These are phyloP conservation scores for Heterobasidion irregulare DNA, from an alignment of 1,284 basidiomycete species.

Conservation along the genomic window DNA sequence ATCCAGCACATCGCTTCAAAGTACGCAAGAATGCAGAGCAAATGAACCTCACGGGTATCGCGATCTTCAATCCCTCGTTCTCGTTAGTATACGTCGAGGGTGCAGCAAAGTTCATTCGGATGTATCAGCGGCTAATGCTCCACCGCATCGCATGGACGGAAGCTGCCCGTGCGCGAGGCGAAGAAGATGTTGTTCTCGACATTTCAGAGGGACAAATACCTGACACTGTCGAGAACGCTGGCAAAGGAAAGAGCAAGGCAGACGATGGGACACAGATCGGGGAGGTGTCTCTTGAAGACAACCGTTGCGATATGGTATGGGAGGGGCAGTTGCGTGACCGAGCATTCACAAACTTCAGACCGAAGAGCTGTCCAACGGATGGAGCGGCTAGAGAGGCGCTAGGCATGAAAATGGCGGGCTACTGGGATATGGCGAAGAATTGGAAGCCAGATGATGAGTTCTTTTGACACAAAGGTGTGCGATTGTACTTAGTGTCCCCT, in stretches of 20 bases:
- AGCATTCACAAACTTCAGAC: constrained; percentile 75
- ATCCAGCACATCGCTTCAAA: constrained; percentile 93
- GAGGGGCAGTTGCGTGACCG: constrained; percentile 85
- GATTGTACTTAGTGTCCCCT: neutral
- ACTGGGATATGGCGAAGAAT: constrained; percentile 94
- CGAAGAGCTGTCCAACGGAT: constrained; percentile 83
- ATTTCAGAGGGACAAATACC: constrained; percentile 35
- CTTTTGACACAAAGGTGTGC: neutral
- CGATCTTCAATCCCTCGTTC: constrained; percentile 86
- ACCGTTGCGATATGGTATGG: constrained; percentile 89
- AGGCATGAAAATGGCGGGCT: constrained; percentile 75
- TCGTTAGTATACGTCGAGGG: constrained; percentile 94
- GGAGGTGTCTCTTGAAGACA: constrained; percentile 61
- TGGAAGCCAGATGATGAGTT: constrained; percentile 69
- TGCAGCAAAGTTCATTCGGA: constrained; percentile 76
- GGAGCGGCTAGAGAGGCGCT: constrained; percentile 77
- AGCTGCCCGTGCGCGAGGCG: constrained; percentile 71
- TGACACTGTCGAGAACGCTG: constrained; percentile 18
- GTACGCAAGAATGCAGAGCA: constrained; percentile 95
- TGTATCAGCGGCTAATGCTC: constrained; percentile 86
- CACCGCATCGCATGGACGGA: constrained; percentile 94
- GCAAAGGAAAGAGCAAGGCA: constrained; percentile 24
- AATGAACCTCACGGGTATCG: constrained; percentile 79
- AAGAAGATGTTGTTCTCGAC: constrained; percentile 60
- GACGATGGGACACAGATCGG: constrained; percentile 20